phyloP scores from a whole-genome alignment of 106 monocot species.

The Amphibolis antarctica region DNA sequence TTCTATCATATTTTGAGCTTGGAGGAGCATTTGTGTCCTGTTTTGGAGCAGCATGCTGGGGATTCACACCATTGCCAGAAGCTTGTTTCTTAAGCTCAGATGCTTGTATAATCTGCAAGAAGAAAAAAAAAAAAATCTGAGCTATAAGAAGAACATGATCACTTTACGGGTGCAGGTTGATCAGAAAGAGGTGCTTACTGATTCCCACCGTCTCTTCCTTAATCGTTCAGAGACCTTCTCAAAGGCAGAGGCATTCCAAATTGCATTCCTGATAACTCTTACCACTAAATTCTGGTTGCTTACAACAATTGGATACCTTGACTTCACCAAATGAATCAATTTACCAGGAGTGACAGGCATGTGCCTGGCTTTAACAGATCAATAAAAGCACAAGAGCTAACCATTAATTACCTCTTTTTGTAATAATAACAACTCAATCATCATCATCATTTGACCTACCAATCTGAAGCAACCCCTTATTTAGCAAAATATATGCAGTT shows the following conservation, averaged over 20 bases:
- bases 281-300: slow-evolving; percentile 33
- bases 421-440: neutral
- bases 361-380: slow-evolving; percentile 49
- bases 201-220: neutral
- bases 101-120: too few species aligned
- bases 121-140: too few species aligned
- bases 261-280: slow-evolving; percentile 33
- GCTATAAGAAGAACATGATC: too few species aligned
- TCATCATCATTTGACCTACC: slow-evolving; percentile 16
- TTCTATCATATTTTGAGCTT: too few species aligned
- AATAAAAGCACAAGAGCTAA: neutral
- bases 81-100: too few species aligned
- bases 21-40: too few species aligned
- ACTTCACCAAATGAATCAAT: slow-evolving; percentile 44
- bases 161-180: too few species aligned
- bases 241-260: slow-evolving; percentile 27
- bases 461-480: slow-evolving; percentile 69
- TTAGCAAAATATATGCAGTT: slow-evolving; percentile 82
- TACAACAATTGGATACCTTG: slow-evolving; percentile 57
- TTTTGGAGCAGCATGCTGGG: too few species aligned
- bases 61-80: too few species aligned
- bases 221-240: neutral
- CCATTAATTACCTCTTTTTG: too few species aligned
- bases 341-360: slow-evolving; percentile 56
- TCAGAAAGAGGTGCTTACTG: too few species aligned